Conservation (phyloP, 108 stramenopile genomes). For the Asterionellopsis glacialis region DNA sequence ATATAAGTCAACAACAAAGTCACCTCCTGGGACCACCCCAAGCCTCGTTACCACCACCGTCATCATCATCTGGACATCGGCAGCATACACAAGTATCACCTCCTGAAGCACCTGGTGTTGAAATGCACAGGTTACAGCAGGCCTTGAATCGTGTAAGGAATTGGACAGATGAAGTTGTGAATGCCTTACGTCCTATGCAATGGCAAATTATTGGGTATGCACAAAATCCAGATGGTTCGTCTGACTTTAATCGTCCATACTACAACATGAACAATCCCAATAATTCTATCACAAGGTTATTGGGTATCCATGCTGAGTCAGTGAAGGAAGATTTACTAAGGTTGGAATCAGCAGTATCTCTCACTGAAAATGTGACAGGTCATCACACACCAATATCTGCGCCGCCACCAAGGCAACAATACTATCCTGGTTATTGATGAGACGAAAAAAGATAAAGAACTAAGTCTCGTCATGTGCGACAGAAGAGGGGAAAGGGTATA, state of each 20-base stretch:
- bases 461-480: too few relatives aligned
- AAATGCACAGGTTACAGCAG: constrained; percentile 13
- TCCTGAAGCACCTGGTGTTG: not conserved
- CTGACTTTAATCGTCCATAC: constrained; percentile 51
- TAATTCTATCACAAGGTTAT: constrained; percentile 27
- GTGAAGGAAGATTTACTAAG: constrained; percentile 15
- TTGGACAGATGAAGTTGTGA: constrained; percentile 63
- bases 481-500: too few relatives aligned
- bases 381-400: too few relatives aligned
- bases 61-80: too few relatives aligned
- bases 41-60: too few relatives aligned
- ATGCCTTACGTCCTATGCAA: constrained; percentile 41
- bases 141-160: constrained; percentile 38
- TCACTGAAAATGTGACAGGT: too few relatives aligned
- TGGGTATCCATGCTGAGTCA: constrained; percentile 32
- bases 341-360: too few relatives aligned
- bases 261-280: constrained; percentile 65
- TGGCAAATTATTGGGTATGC: constrained; percentile 65
- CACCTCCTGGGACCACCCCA: too few relatives aligned
- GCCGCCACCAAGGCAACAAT: too few relatives aligned
- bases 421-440: too few relatives aligned
- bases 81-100: not conserved
- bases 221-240: constrained; percentile 36
- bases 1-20: too few relatives aligned
- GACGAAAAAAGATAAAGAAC: too few relatives aligned